Evolutionary conservation across 2,329 filamentous ascomycete species (phyloP), one percentile per base, ranked within the genome.

Genomic region (Pestalotiopsis sp.): DNA sequence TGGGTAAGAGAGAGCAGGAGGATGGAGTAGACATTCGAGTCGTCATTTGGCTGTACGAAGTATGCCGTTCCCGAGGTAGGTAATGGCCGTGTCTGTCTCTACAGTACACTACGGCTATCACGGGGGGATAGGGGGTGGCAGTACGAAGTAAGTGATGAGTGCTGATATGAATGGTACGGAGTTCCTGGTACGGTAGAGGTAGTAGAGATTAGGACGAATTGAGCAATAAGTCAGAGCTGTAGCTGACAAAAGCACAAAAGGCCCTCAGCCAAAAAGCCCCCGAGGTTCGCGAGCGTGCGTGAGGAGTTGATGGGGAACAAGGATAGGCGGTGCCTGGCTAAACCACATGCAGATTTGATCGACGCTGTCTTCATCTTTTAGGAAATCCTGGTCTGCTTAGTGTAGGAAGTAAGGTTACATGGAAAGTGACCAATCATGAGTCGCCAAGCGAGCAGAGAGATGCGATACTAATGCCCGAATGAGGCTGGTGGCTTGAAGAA

Each of bases 301-400:
- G 31, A 52, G 45, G 45, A 52, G 17, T n/a, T 17, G 45, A 52
- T 52, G 20, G 41, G n/a, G 45, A 20, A 52, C 14, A 52, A n/a
- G 45, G 14, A n/a, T 17, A 23, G 25, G 41, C 39, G 61, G 61
- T 64, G 25, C 61, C 61, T 64, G 61, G 25, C 61, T 64, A 64
- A 31, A 23, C 61, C 39, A 39, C 38, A 64, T 25, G 61, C 17
- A 49, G 61, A 49, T 25, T 38, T 14, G 61, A 64, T 64, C 61
- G 38, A 31, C 41, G 9, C n/a, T 36, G 45, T 20, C 61, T 52
- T 64, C 61, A 23, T 64, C 61, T 41, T 64, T 49, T 64, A 14
- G 36, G 61, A 25, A 39, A 64, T 31, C 61, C 61, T 27, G 38
- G 61, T 31, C 14, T 23, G 38, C 59, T 27, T 36, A 27, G 57